Conservation (phyloP, 202 grass and related monocot genomes). For the Carex sylvatica region DNA sequence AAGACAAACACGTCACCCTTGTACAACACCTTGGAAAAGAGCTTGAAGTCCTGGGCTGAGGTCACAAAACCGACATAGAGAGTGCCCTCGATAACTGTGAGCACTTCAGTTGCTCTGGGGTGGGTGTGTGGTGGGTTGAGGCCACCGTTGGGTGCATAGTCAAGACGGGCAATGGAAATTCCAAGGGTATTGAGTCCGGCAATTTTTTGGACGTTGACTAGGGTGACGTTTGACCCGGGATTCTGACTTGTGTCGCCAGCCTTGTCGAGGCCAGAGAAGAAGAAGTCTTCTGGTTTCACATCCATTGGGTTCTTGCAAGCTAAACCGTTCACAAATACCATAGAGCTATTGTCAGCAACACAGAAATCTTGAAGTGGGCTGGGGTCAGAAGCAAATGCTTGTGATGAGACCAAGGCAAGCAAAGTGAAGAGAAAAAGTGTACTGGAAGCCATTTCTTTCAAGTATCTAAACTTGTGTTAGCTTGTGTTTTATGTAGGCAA, state of each 20-base stretch:
- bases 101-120: constrained; percentile 67
- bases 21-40: constrained; percentile 28
- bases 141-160: background rate
- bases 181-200: too few species aligned
- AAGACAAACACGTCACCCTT: background rate
- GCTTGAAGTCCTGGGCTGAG: constrained; percentile 7
- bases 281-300: constrained; percentile 19
- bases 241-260: constrained; percentile 18
- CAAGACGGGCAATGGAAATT: too few species aligned
- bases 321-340: constrained; percentile 20
- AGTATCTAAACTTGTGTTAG: background rate
- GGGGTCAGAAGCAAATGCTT: constrained; percentile 14
- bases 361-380: constrained; percentile 17
- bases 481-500: background rate
- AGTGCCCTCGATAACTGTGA: constrained; percentile 39
- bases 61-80: constrained; percentile 43
- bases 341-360: background rate
- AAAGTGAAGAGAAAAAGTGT: background rate
- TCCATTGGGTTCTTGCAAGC: constrained; percentile 8
- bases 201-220: too few species aligned
- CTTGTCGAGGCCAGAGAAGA: constrained; percentile 26
- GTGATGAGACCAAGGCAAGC: background rate
- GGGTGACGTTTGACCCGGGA: constrained; percentile 25
- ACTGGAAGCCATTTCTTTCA: background rate
- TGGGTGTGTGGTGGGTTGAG: constrained; percentile 64